phyloP scores from a whole-genome alignment of 1,284 basidiomycete species.

The Boletus hoseneyae region DNA sequence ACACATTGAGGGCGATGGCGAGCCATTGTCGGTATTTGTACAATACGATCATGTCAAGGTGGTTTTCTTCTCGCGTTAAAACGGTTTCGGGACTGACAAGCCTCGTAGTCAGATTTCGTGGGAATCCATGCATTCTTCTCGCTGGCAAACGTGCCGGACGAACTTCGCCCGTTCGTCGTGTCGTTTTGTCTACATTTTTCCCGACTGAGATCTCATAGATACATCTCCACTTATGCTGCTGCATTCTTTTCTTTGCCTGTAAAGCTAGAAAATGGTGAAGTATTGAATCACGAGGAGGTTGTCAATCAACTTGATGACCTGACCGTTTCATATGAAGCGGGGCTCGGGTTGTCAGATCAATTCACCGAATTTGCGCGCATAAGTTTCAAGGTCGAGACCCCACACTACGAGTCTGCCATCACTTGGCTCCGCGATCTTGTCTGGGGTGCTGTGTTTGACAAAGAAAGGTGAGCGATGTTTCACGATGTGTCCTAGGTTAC shows the following conservation, averaged over 20 bases:
- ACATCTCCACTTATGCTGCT: slow-evolving; percentile 80
- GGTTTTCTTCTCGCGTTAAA: slow-evolving; percentile 16
- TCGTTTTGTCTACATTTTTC: slow-evolving; percentile 1
- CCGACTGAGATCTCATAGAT: slow-evolving; percentile 41
- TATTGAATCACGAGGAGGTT: slow-evolving; percentile 84
- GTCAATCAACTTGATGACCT: slow-evolving; percentile 89
- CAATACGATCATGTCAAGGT: slow-evolving; percentile 89
- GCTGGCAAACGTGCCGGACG: slow-evolving; percentile 63
- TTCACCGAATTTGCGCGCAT: slow-evolving; percentile 80
- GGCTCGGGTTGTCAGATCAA: slow-evolving; percentile 64
- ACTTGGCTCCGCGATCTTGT: slow-evolving; percentile 89
- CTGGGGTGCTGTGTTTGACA: slow-evolving; percentile 79
- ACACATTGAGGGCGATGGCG: slow-evolving; percentile 71
- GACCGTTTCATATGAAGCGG: slow-evolving; percentile 84
- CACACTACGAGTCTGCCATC: slow-evolving; percentile 79
- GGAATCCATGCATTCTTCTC: slow-evolving; percentile 80
- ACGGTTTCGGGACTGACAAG: slow-evolving; percentile 9
- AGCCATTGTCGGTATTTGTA: slow-evolving; percentile 80
- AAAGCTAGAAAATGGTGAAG: slow-evolving; percentile 63
- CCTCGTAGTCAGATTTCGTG: slow-evolving; percentile 86
- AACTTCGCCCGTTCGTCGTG: slow-evolving; percentile 68
- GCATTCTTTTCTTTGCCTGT: slow-evolving; percentile 92
- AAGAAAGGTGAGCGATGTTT: slow-evolving; percentile 61
- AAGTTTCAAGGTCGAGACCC: slow-evolving; percentile 80
- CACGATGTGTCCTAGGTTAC: background rate